These are phyloP conservation scores for Allomyces javanicus DNA, from an alignment of 192 early-diverging fungal genomes.

Conservation along the genomic window DNA sequence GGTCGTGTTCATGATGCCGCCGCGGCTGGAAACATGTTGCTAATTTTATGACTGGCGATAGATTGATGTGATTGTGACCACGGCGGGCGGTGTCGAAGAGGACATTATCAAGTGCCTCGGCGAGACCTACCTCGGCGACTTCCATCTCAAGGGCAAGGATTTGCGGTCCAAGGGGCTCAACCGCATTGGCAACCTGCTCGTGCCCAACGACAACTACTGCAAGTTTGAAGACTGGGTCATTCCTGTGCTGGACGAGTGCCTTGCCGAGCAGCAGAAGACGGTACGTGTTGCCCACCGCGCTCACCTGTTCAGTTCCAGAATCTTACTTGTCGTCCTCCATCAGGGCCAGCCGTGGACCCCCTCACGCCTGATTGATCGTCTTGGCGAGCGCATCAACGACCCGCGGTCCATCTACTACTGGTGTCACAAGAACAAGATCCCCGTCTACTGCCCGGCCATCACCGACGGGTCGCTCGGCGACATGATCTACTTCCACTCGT, in stretches of 20 bases:
- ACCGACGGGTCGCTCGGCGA: slow-evolving; percentile 96
- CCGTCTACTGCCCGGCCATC: slow-evolving; percentile 89
- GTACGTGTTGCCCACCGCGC: slow-evolving; percentile 6
- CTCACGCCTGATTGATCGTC: slow-evolving; percentile 62
- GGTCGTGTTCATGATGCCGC: not conserved
- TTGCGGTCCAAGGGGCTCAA: slow-evolving; percentile 80
- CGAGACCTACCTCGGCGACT: slow-evolving; percentile 68
- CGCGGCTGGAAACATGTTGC: not conserved
- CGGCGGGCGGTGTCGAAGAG: slow-evolving; percentile 92
- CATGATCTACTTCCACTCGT: slow-evolving; percentile 99
- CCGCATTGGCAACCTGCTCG: slow-evolving; percentile 88
- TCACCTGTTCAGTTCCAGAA: too few relatives aligned
- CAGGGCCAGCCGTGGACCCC: slow-evolving; percentile 54
- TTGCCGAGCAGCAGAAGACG: slow-evolving; percentile 71
- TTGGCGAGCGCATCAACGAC: slow-evolving; percentile 81
- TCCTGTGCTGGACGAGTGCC: slow-evolving; percentile 79
- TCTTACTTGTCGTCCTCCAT: too few relatives aligned
- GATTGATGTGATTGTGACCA: slow-evolving; percentile 60
- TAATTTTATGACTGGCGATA: not conserved
- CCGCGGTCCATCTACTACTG: slow-evolving; percentile 87
- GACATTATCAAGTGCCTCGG: slow-evolving; percentile 96
- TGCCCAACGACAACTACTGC: slow-evolving; percentile 98
- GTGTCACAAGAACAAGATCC: slow-evolving; percentile 93
- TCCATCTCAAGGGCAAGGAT: slow-evolving; percentile 48
- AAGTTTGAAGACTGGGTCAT: slow-evolving; percentile 98